Percentiles rank a stretch among this genome's conserved stretches.
These are phyloP conservation scores for Colletotrichum musae DNA, from an alignment of 2,329 filamentous ascomycete species.

Conservation along the genomic window DNA sequence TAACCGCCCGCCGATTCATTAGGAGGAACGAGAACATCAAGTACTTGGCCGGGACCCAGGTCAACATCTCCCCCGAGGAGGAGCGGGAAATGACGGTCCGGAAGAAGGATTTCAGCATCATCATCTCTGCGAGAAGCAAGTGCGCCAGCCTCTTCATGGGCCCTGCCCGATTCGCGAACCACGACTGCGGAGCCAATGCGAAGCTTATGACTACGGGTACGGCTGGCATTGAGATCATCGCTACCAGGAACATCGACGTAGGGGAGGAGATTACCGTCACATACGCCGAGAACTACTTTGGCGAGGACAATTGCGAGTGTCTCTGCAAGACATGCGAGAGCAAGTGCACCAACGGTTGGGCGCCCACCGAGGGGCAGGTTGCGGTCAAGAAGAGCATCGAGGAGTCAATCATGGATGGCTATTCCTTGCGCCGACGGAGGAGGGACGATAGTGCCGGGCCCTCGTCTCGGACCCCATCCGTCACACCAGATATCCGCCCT, in stretches of 20 bases:
- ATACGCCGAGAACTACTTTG: constrained; percentile 97
- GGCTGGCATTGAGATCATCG: constrained; percentile 92
- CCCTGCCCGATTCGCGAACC: constrained; percentile 95
- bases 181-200: constrained; percentile 95
- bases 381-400: constrained; percentile 69
- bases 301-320: constrained; percentile 94
- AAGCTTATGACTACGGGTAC: constrained; percentile 86
- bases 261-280: constrained; percentile 98
- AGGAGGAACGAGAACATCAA: constrained; percentile 88
- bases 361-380: constrained; percentile 63
- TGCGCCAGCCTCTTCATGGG: constrained; percentile 93
- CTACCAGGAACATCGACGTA: constrained; percentile 82
- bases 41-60: constrained; percentile 91
- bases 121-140: constrained; percentile 93
- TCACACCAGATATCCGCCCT: constrained; percentile 46
- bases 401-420: constrained; percentile 63
- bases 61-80: constrained; percentile 92
- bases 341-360: constrained; percentile 85
- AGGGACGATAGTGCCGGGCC: constrained; percentile 65
- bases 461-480: constrained; percentile 70
- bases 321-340: constrained; percentile 90
- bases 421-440: constrained; percentile 69
- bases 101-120: constrained; percentile 96
- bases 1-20: constrained; percentile 85
- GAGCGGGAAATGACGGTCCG: constrained; percentile 84